Conservation (phyloP, 495 filamentous ascomycete genomes). For the Aspergillus mulundensis region DNA sequence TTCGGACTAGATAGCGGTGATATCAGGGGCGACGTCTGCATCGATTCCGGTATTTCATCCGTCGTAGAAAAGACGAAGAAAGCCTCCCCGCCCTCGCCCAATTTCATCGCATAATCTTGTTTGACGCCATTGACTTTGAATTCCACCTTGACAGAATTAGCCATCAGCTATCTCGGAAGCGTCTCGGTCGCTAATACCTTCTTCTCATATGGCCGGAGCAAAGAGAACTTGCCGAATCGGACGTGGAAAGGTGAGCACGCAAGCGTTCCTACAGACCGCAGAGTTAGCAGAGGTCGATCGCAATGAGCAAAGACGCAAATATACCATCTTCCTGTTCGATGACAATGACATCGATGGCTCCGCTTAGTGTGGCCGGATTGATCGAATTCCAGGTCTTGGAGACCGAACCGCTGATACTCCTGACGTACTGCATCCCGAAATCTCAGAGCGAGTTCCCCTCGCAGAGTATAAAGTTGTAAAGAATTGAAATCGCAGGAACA, state of each 20-base stretch:
- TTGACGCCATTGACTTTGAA: constrained; percentile 91
- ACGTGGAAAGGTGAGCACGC: constrained; percentile 98
- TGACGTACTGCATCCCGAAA: constrained; percentile 89
- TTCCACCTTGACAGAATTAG: constrained; percentile 61
- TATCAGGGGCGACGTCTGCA: constrained; percentile 91
- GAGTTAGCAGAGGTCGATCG: neutral
- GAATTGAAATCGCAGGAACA: constrained; percentile 4
- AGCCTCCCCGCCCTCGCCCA: constrained; percentile 94
- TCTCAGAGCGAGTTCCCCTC: constrained; percentile 18
- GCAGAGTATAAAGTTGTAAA: constrained; percentile 3
- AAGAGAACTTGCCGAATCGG: constrained; percentile 96
- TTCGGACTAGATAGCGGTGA: constrained; percentile 81
- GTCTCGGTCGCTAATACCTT: constrained; percentile 53
- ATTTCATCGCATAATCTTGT: constrained; percentile 95
- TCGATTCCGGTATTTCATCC: constrained; percentile 76
- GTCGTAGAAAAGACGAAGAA: constrained; percentile 98
- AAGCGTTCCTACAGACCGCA: constrained; percentile 48
- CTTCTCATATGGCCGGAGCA: constrained; percentile 94
- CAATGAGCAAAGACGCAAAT: neutral
- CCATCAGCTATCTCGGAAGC: neutral
- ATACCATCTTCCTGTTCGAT: constrained; percentile 94
- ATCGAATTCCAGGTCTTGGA: constrained; percentile 99
- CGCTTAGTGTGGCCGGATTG: constrained; percentile 94
- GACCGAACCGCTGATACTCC: constrained; percentile 90
- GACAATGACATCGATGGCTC: constrained; percentile 98